Conservation (phyloP, 2,329 filamentous ascomycete genomes). For the Phialophora macrospora region DNA sequence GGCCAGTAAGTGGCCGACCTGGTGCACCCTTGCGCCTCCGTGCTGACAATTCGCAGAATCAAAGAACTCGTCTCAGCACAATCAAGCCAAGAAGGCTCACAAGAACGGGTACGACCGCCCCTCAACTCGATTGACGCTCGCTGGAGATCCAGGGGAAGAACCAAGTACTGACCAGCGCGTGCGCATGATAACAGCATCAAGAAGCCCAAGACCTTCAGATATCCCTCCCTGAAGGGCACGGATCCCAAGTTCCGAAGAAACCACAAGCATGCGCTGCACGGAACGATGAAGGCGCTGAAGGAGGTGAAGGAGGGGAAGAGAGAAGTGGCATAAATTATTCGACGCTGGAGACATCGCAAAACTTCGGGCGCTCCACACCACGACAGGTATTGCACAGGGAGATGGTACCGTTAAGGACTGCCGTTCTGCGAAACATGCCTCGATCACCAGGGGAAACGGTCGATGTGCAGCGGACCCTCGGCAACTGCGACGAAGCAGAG, state of each 20-base stretch:
- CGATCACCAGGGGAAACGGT: not conserved
- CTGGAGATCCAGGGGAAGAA: not conserved
- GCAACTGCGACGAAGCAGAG: not conserved
- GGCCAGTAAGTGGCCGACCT: conserved; percentile 37
- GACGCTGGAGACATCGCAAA: not conserved
- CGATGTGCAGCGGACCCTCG: not conserved
- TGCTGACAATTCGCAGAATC: conserved; percentile 69
- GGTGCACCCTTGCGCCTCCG: not conserved
- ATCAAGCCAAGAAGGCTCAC: conserved; percentile 98
- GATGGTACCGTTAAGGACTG: not conserved
- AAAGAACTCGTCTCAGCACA: conserved; percentile 99
- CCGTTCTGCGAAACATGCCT: conserved; percentile 3
- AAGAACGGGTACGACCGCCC: conserved; percentile 84
- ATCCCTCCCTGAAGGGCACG: conserved; percentile 97
- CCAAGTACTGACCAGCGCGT: conserved; percentile 19
- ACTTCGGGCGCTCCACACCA: not conserved
- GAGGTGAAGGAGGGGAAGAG: conserved; percentile 97
- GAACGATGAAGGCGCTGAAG: conserved; percentile 98
- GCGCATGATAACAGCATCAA: conserved; percentile 75
- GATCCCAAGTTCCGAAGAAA: conserved; percentile 99
- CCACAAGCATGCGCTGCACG: conserved; percentile 99
- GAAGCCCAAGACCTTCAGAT: conserved; percentile 99
- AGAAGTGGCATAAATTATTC: conserved; percentile 69
- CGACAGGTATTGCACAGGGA: not conserved
- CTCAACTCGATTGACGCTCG: not conserved